Evolutionary conservation across 129 eudicot species (phyloP).

Genomic region (Kitagawia praeruptora): DNA sequence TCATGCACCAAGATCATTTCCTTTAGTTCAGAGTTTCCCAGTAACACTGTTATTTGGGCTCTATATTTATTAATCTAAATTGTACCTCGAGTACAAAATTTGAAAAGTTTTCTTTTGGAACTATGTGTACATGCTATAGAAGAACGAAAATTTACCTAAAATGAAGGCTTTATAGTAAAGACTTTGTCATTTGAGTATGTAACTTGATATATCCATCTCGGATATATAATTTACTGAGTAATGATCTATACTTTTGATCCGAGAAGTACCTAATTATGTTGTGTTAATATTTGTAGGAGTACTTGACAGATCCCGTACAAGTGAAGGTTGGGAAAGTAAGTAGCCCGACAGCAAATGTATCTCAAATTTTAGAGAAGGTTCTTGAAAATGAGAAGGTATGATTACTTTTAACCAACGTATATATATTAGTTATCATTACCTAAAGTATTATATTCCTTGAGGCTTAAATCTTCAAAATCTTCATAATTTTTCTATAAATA

Average conservation of each 20-base stretch:
- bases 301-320: constrained; percentile 68
- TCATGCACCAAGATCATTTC: neutral
- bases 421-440: neutral
- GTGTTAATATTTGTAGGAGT: constrained; percentile 38
- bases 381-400: constrained; percentile 71
- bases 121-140: neutral
- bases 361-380: constrained; percentile 70
- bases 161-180: neutral
- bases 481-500: no score
- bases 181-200: neutral
- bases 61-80: neutral
- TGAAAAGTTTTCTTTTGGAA: neutral
- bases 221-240: neutral
- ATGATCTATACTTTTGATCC: constrained; percentile 2
- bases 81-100: neutral
- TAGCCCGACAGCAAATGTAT: constrained; percentile 75
- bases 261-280: neutral
- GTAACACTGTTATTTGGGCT: neutral
- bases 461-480: neutral
- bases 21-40: neutral
- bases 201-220: neutral
- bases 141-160: neutral
- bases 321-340: constrained; percentile 84
- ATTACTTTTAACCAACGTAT: neutral
- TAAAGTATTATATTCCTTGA: neutral